Evolutionary conservation across 139 green algal species (phyloP), one percentile per base, ranked within the genome.

Genomic region (Parachlorella kessleri): DNA sequence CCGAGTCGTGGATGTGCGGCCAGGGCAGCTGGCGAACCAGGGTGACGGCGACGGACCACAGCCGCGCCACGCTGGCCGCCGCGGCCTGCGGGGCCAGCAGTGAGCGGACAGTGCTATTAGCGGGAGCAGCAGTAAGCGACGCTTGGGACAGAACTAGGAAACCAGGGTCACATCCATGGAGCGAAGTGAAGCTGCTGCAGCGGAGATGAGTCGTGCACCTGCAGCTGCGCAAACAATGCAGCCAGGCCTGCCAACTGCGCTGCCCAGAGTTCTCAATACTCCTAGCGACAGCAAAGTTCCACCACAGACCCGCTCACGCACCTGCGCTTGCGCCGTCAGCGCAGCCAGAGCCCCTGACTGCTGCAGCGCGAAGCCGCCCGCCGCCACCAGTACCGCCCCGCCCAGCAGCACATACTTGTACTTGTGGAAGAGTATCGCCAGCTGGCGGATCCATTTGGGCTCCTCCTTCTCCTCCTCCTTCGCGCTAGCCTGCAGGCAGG

Each of bases 1-100:
- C 92, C 36, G 81, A 85, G 35, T 90, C 88, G 70, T 90, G 86
- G 36, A 94, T 79, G 83, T 92, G 88, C 21, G 86, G 79, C 66
- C 83, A 38, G 41, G 84, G 73, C 37, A 85, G 41, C 59, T 72
- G 55, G 68, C 76, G 66, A 21, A 81, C 73, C 37, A 88, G 33
- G 28, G 40, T 72, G 36, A 23, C 35, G 9, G 59, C 77, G 32
- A 66, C 55, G 4, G 65, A 72, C 76, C 76, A 77, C 24, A 78
- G 66, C 36, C 76, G 66, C 48, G 67, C 66, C 2, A 75, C 72
- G 3, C 77, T 55, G 10, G 33, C 53, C 3, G 74, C 81, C 9
- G 73, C 81, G 21, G 72, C 73, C 71, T 59, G 48, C 14, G 48
- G 48, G 0, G 48, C 14, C 14, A 18, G 48, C 21, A n/a, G n/a